These are phyloP conservation scores for Coniochaeta prunicola DNA, from an alignment of 2,329 filamentous ascomycete genomes.

Conservation along the genomic window DNA sequence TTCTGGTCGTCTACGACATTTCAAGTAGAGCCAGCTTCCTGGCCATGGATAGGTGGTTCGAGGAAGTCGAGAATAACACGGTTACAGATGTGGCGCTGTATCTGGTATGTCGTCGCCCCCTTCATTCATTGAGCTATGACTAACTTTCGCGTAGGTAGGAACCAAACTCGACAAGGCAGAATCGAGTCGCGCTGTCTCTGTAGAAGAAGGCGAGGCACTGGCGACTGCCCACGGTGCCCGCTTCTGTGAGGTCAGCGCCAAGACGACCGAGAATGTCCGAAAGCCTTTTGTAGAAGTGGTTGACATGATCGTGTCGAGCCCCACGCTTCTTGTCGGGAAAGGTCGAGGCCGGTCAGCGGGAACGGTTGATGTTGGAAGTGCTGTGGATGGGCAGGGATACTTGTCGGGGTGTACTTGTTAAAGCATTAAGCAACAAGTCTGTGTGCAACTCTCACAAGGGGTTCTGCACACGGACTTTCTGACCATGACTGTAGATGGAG, in stretches of 20 bases:
- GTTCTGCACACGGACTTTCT: too few relatives aligned
- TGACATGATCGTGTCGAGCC: constrained; percentile 38
- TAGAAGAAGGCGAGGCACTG: constrained; percentile 38
- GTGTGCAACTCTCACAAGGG: too few relatives aligned
- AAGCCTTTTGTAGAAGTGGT: constrained; percentile 45
- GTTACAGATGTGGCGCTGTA: constrained; percentile 40
- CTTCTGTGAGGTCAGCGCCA: constrained; percentile 48
- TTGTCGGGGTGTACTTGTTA: constrained; percentile 16
- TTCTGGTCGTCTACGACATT: constrained; percentile 42
- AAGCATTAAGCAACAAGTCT: too few relatives aligned
- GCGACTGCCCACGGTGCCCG: constrained; percentile 35
- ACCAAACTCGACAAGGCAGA: constrained; percentile 42
- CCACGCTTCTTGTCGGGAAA: constrained; percentile 29
- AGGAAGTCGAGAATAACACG: constrained; percentile 43
- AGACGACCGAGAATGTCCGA: constrained; percentile 43
- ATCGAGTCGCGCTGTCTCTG: constrained; percentile 32
- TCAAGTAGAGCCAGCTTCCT: constrained; percentile 41
- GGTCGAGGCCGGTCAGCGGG: constrained; percentile 14
- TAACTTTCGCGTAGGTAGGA: constrained; percentile 29
- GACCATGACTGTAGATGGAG: too few relatives aligned
- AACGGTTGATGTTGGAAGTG: constrained; percentile 19
- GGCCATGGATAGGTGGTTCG: constrained; percentile 46
- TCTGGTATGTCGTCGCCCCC: constrained; percentile 26
- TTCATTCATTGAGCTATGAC: background rate
- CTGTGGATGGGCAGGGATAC: constrained; percentile 10